phyloP scores from a whole-genome alignment of 1,139 yeast species.

The Hyphopichia wangnamkhiaoensis region DNA sequence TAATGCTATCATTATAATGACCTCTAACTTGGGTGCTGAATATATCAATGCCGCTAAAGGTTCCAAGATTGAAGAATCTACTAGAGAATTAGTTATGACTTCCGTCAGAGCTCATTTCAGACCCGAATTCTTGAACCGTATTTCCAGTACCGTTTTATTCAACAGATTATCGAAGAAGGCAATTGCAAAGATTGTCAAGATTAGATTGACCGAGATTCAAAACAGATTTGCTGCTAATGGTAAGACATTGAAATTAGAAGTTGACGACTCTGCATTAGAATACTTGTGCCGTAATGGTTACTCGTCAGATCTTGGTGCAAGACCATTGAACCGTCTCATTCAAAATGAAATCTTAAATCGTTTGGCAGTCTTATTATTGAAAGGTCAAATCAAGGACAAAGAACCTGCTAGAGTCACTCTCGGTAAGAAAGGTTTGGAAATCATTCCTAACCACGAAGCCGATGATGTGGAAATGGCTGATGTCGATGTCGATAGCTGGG shows the following conservation, averaged over 20 bases:
- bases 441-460: slow-evolving; percentile 83
- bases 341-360: slow-evolving; percentile 85
- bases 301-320: slow-evolving; percentile 92
- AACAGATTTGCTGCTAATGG: slow-evolving; percentile 81
- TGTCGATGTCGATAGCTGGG: slow-evolving; percentile 56
- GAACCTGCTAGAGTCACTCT: slow-evolving; percentile 72
- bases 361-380: slow-evolving; percentile 83
- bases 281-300: slow-evolving; percentile 85
- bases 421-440: slow-evolving; percentile 68
- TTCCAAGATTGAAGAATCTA: slow-evolving; percentile 61
- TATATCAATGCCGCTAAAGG: slow-evolving; percentile 71
- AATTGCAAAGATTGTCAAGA: slow-evolving; percentile 84
- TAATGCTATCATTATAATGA: slow-evolving; percentile 91
- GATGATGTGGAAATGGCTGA: slow-evolving; percentile 56
- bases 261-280: slow-evolving; percentile 73
- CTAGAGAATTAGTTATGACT: slow-evolving; percentile 78
- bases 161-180: slow-evolving; percentile 90
- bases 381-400: slow-evolving; percentile 85
- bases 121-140: slow-evolving; percentile 96
- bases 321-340: slow-evolving; percentile 93
- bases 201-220: slow-evolving; percentile 82
- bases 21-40: slow-evolving; percentile 96
- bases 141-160: slow-evolving; percentile 88
- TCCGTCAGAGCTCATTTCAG: slow-evolving; percentile 90
- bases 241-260: slow-evolving; percentile 67